Percentiles rank a stretch among this genome's conserved stretches.
phyloP scores from a whole-genome alignment of 1,284 basidiomycete genomes.

The Melampsora abietis-canadensis region DNA sequence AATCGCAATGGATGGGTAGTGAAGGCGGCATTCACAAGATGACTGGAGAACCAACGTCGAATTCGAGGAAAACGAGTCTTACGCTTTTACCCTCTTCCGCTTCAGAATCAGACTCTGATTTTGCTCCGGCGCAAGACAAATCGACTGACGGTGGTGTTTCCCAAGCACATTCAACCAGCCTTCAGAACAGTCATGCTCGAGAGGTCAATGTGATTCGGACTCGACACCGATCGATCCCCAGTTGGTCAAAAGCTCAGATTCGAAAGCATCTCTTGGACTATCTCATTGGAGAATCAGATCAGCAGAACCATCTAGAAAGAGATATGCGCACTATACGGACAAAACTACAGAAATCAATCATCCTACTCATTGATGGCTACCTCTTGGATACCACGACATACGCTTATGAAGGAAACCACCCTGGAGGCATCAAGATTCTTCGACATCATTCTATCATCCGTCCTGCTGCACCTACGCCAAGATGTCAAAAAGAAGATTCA shows the following conservation, averaged over 20 bases:
- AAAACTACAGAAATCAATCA: constrained; percentile 53
- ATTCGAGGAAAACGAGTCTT: not conserved
- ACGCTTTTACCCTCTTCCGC: not conserved
- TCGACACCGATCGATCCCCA: not conserved
- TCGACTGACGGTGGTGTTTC: too few relatives aligned
- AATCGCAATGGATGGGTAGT: not conserved
- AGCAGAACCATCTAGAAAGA: too few relatives aligned
- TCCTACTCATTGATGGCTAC: constrained; percentile 63
- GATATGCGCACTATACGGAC: constrained; percentile 51
- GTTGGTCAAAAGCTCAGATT: not conserved
- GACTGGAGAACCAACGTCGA: constrained; percentile 9
- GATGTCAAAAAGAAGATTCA: not conserved
- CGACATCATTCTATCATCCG: constrained; percentile 20
- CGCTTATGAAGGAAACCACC: constrained; percentile 47
- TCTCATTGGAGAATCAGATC: not conserved
- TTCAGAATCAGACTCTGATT: too few relatives aligned
- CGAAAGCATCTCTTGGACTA: not conserved
- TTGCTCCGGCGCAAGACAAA: too few relatives aligned
- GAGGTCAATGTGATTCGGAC: not conserved
- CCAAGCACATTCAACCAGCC: too few relatives aligned
- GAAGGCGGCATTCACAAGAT: not conserved
- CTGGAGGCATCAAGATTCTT: constrained; percentile 46
- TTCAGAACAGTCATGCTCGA: not conserved
- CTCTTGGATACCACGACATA: constrained; percentile 66
- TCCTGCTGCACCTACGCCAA: not conserved